Evolutionary conservation across 2,329 filamentous ascomycete species (phyloP), one percentile per base, ranked within the genome.

Genomic region (Paracamarosporium sp.): DNA sequence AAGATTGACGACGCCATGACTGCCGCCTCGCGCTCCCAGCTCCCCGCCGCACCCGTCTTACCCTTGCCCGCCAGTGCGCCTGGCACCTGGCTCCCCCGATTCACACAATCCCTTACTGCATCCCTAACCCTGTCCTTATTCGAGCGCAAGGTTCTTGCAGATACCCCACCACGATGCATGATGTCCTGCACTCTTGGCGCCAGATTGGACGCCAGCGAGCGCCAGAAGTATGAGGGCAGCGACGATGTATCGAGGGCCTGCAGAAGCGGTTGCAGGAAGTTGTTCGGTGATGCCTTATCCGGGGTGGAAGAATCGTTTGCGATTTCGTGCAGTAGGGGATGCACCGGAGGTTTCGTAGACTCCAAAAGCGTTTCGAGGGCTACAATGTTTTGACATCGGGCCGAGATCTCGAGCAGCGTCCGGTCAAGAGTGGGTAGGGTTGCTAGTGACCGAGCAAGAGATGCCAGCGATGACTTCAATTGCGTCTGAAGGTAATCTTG

Each of bases 1-100:
- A 93, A 83, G 5, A 97, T 87, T 67, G 91, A 91, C 51, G 91
- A 90, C 40, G 96, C 90, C 94, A 98, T 97, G 46, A 98, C 93
- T 1, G 93, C 93, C 46, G 93, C 90, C 78, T 98, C 95, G 36
- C 94, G 85, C 69, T 97, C 94, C 92, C 92, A 97, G 55, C 81
- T 85, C 6, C 80, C 81, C 61, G 75, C 54, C 22, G 79, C 79
- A 12, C 79, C 78, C n/a, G 79, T 71, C 40, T 82, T 77, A 31
- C 75, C 74, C 64, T 73, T 80, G 58, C 63, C 75, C 44, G 86
- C 71, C 0, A 82, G 71, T 24, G 73, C 85, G 13, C 82, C 83
- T 1, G 92, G 91, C 50, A 90, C 73, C 72, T 88, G 86, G 33
- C 88, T 90, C 0, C 94, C 94, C 50, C 86, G 86, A 59, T 93